These are phyloP conservation scores for Lippia alba DNA, from an alignment of 305 asterid species.

Conservation along the genomic window DNA sequence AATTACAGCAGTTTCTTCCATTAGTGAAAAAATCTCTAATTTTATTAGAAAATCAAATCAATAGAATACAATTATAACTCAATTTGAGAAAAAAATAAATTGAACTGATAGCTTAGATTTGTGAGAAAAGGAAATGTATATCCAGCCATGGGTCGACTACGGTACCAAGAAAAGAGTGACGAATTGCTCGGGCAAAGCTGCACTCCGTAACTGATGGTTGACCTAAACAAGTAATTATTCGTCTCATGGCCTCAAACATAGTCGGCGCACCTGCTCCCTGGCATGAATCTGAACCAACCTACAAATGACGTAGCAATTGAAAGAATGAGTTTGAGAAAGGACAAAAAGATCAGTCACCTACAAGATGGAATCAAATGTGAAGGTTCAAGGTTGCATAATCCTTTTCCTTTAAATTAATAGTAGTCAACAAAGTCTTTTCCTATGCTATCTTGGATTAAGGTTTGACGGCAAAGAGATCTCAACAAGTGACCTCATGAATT, in stretches of 20 bases:
- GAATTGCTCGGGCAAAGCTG: constrained; percentile 75
- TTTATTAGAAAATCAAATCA: neutral
- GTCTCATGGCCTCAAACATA: constrained; percentile 96
- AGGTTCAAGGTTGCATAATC: neutral
- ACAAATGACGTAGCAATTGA: constrained; percentile 22
- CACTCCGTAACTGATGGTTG: constrained; percentile 67
- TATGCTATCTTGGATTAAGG: neutral
- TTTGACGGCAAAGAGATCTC: no score
- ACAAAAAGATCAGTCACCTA: constrained; percentile 14
- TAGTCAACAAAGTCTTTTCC: neutral
- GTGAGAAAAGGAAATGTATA: constrained; percentile 23
- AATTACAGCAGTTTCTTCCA: constrained; percentile 5
- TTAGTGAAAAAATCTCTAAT: neutral
- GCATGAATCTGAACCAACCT: constrained; percentile 98
- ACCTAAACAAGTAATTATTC: constrained; percentile 69
- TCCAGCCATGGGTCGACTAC: constrained; percentile 27
- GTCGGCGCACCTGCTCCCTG: constrained; percentile 99
- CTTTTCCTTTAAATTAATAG: no score
- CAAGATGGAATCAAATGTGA: constrained; percentile 16
- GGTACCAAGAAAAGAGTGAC: constrained; percentile 89
- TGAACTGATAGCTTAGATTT: constrained; percentile 9
- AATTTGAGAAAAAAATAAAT: constrained; percentile 19
- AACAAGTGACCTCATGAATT: no score
- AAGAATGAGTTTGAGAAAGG: constrained; percentile 6
- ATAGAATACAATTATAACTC: constrained; percentile 1